Evolutionary conservation across 169 alveolate species (phyloP).

Genomic region (Cryptosporidium sp.): DNA sequence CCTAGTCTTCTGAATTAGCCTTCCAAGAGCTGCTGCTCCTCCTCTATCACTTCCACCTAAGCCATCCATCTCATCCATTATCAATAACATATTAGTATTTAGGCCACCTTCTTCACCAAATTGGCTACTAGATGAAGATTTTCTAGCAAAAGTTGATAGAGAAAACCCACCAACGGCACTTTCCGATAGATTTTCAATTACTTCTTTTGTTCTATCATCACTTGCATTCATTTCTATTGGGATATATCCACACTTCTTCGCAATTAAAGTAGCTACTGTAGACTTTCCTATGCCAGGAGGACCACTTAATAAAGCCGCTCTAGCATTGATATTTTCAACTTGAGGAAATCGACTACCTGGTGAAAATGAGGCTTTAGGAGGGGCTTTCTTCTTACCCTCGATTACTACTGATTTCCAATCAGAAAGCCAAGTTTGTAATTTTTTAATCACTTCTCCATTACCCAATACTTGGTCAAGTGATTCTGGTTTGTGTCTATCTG

Average conservation of each 20-base stretch:
- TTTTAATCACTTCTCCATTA: conserved; percentile 86
- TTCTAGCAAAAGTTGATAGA: conserved; percentile 65
- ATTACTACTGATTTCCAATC: conserved; percentile 94
- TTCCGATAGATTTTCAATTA: conserved; percentile 87
- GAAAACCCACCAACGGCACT: conserved; percentile 70
- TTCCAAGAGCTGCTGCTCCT: conserved; percentile 94
- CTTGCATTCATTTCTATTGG: conserved; percentile 97
- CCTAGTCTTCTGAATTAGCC: conserved; percentile 92
- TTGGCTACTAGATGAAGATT: not conserved
- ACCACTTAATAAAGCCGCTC: conserved; percentile 95
- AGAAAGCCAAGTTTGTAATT: conserved; percentile 92
- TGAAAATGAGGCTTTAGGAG: conserved; percentile 61
- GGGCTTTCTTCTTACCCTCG: conserved; percentile 79
- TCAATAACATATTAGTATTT: conserved; percentile 83
- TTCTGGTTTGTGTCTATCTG: conserved; percentile 95
- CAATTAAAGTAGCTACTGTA: conserved; percentile 92
- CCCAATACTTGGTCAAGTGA: conserved; percentile 92
- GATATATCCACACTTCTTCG: conserved; percentile 90
- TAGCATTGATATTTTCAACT: conserved; percentile 87
- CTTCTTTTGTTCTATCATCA: conserved; percentile 93
- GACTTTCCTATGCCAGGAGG: conserved; percentile 99
- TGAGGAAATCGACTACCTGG: conserved; percentile 75
- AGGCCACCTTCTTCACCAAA: conserved; percentile 59
- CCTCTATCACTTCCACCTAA: conserved; percentile 98
- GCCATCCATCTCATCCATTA: conserved; percentile 99